phyloP scores from a whole-genome alignment of 2,329 filamentous ascomycete genomes.

The Remersonia thermophila region DNA sequence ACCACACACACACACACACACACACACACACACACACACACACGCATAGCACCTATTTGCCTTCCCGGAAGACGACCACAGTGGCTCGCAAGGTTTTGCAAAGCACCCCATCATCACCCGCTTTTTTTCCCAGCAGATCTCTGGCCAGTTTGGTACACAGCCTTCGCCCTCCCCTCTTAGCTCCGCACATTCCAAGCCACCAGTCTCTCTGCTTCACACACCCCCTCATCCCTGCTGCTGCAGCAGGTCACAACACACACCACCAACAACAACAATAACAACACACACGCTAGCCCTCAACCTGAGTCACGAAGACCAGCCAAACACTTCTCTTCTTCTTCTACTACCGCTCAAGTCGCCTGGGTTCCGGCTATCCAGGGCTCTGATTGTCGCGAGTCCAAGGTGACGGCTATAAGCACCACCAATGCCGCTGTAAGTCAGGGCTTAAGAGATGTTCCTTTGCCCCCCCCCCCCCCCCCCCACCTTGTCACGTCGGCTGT shows the following conservation, averaged over 20 bases:
- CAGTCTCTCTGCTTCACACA: neutral
- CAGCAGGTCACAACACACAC: too few relatives aligned
- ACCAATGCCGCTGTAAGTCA: conserved; percentile 27
- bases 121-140: too few relatives aligned
- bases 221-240: neutral
- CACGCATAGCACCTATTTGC: too few relatives aligned
- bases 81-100: too few relatives aligned
- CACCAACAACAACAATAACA: neutral
- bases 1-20: too few relatives aligned
- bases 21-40: too few relatives aligned
- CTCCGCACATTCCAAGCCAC: conserved; percentile 4
- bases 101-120: too few relatives aligned
- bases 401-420: conserved; percentile 23
- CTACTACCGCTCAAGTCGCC: conserved; percentile 16
- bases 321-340: neutral
- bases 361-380: conserved; percentile 34
- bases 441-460: conserved; percentile 1
- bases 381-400: conserved; percentile 35
- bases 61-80: too few relatives aligned
- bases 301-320: neutral
- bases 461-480: conserved; percentile 1
- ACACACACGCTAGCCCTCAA: conserved; percentile 7
- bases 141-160: too few relatives aligned
- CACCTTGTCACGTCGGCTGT: conserved; percentile 8
- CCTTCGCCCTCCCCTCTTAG: neutral